These are phyloP conservation scores for Euphorbia corollata DNA, from an alignment of 441 rosid genomes.

Conservation along the genomic window DNA sequence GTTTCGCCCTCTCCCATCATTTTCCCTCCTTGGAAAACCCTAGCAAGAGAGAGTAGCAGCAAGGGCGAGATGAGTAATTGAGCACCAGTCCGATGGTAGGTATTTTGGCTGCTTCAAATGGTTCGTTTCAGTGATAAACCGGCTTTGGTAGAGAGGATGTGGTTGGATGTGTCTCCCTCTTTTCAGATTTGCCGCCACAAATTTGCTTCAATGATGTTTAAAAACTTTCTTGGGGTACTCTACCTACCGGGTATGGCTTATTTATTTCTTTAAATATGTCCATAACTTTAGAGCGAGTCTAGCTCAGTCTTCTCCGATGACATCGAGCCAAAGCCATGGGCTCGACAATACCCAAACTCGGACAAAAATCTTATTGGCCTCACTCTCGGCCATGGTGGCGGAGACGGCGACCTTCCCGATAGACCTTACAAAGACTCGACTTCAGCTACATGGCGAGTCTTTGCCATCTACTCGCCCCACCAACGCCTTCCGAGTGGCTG, in stretches of 20 bases:
- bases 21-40: slow-evolving; percentile 42
- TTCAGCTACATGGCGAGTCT: slow-evolving; percentile 64
- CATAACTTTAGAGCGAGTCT: too few relatives aligned
- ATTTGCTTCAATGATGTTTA: too few relatives aligned
- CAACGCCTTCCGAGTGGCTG: slow-evolving; percentile 49
- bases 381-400: slow-evolving; percentile 78
- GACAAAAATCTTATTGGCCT: slow-evolving; percentile 45
- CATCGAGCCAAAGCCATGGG: slow-evolving; percentile 13
- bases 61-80: not conserved
- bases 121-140: too few relatives aligned
- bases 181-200: too few relatives aligned
- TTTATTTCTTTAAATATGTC: too few relatives aligned
- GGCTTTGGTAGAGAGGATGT: too few relatives aligned
- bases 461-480: slow-evolving; percentile 27
- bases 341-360: slow-evolving; percentile 17
- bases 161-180: too few relatives aligned
- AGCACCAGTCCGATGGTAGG: too few relatives aligned
- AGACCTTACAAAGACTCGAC: slow-evolving; percentile 75
- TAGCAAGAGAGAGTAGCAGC: not conserved
- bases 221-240: too few relatives aligned
- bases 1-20: slow-evolving; percentile 23
- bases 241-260: too few relatives aligned
- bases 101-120: too few relatives aligned
- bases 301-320: slow-evolving; percentile 4
- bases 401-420: slow-evolving; percentile 74